Evolutionary conservation across 768 basidiomycete species (phyloP).

Genomic region (Rhodotorula toruloides): DNA sequence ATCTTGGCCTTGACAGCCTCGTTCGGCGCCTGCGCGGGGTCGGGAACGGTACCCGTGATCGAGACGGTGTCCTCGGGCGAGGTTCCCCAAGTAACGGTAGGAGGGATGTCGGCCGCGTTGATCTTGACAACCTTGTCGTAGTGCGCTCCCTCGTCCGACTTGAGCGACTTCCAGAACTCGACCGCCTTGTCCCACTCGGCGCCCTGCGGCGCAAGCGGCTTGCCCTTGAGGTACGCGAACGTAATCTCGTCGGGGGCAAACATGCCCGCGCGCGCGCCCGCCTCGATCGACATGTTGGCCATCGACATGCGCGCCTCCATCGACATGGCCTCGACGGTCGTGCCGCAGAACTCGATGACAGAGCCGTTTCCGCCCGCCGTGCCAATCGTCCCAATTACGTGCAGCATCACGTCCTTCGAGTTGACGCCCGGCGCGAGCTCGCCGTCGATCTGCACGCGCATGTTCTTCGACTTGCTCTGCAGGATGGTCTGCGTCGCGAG

Average conservation of each 20-base stretch:
- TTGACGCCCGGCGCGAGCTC: slow-evolving; percentile 71
- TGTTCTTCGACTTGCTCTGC: slow-evolving; percentile 84
- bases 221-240: slow-evolving; percentile 72
- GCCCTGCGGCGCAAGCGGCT: slow-evolving; percentile 72
- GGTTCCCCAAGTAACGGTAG: slow-evolving; percentile 88
- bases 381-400: slow-evolving; percentile 84
- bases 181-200: slow-evolving; percentile 78
- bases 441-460: slow-evolving; percentile 84
- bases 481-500: slow-evolving; percentile 84
- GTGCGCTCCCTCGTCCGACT: slow-evolving; percentile 71
- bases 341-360: slow-evolving; percentile 87
- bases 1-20: slow-evolving; percentile 63
- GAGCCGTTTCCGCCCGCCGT: slow-evolving; percentile 90
- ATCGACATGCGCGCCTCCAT: slow-evolving; percentile 71
- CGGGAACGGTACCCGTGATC: slow-evolving; percentile 74
- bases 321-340: slow-evolving; percentile 46
- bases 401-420: slow-evolving; percentile 83
- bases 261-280: slow-evolving; percentile 84
- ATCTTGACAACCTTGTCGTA: slow-evolving; percentile 79
- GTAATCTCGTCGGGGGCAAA: slow-evolving; percentile 83
- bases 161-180: slow-evolving; percentile 74
- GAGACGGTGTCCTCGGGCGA: slow-evolving; percentile 82
- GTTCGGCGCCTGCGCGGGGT: slow-evolving; percentile 64
- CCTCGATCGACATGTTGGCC: slow-evolving; percentile 95
- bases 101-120: slow-evolving; percentile 75